Base-by-base conservation (phyloP, 768 basidiomycete species). In the Glaciozyma martinii region DNA sequence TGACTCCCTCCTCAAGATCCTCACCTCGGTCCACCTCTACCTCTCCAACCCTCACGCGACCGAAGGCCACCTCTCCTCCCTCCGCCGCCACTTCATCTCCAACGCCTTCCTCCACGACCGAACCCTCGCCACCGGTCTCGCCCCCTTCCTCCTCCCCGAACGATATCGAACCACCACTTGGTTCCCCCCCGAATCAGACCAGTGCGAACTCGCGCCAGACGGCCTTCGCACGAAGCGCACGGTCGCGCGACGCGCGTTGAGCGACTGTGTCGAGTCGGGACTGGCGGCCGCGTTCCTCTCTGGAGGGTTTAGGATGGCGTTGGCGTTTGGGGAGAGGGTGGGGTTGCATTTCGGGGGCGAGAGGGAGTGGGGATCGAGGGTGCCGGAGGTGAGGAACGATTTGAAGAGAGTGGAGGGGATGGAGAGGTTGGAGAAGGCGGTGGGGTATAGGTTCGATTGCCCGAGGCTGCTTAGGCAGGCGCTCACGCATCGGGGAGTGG, bases 401-500 rank as follows among this genome's bases (percentile, higher is more conserved):
- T 76, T 86, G 49, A 85, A 88, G 72, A 68, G 72, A 2, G 46
- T 52, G 59, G 42, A 55, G 44, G 23, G 52, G 25, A 60, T 29
- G 2, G 29, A 25, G 58, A 52, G 12, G 73, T 92, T 60, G 83
- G 91, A 74, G 80, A 82, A 33, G 76, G 71, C 25, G 78, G 92
- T 50, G 86, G 87, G 2, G 90, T 92, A 70, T 76, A 78, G 30
- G 90, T 92, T 74, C 79, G 80, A 62, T 81, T 40, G 37, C 37
- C 82, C 23, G 78, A 81, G 56, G n/a, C 76, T 92, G 5, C 71
- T 87, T 9, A 12, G 23, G 86, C 91, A 76, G 40, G 89, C 90
- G 13, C 77, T 90, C 25, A 90, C 88, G 0, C 91, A 94, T 74
- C 87, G 90, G 0, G 89, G 88, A 0, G 88, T 88, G 71, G 78